phyloP scores from a whole-genome alignment of 2,329 filamentous ascomycete genomes.

The Salinomyces thailandicus region DNA sequence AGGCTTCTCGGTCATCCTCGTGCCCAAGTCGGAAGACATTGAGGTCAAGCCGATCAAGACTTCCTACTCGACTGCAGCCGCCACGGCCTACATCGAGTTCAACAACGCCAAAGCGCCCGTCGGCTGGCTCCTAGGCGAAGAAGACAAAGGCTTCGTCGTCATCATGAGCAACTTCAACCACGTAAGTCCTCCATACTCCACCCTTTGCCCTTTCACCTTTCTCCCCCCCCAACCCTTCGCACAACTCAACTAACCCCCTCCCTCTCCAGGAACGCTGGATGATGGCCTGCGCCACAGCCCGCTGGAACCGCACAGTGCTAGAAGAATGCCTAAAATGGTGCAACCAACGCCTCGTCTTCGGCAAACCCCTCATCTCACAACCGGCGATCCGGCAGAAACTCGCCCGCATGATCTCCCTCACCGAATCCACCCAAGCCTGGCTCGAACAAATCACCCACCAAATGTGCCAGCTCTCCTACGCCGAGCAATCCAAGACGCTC shows the following conservation, averaged over 20 bases:
- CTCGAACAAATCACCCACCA: constrained; percentile 77
- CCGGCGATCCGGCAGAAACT: constrained; percentile 76
- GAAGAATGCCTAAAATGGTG: constrained; percentile 84
- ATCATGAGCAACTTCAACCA: constrained; percentile 86
- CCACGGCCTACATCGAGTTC: constrained; percentile 69
- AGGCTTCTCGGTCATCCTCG: constrained; percentile 65
- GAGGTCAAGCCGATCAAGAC: constrained; percentile 73
- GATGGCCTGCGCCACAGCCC: constrained; percentile 45
- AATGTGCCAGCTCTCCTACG: constrained; percentile 77
- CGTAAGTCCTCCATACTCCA: constrained; percentile 26
- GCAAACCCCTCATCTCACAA: constrained; percentile 71
- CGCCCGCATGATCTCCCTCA: constrained; percentile 75
- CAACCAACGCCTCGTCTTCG: constrained; percentile 76
- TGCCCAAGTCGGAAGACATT: constrained; percentile 62
- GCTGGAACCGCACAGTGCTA: constrained; percentile 56
- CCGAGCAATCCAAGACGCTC: constrained; percentile 61
- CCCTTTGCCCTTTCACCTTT: neutral
- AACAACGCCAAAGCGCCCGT: constrained; percentile 80
- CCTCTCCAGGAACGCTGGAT: constrained; percentile 26
- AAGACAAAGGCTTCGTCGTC: constrained; percentile 77
- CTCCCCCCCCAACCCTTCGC: no score
- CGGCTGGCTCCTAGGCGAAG: constrained; percentile 65
- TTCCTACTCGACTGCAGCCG: constrained; percentile 67
- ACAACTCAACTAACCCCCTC: constrained; percentile 1
- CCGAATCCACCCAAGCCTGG: constrained; percentile 77